These are phyloP conservation scores for Daldinia sp. DNA, from an alignment of 2,329 filamentous ascomycete genomes.

Conservation along the genomic window DNA sequence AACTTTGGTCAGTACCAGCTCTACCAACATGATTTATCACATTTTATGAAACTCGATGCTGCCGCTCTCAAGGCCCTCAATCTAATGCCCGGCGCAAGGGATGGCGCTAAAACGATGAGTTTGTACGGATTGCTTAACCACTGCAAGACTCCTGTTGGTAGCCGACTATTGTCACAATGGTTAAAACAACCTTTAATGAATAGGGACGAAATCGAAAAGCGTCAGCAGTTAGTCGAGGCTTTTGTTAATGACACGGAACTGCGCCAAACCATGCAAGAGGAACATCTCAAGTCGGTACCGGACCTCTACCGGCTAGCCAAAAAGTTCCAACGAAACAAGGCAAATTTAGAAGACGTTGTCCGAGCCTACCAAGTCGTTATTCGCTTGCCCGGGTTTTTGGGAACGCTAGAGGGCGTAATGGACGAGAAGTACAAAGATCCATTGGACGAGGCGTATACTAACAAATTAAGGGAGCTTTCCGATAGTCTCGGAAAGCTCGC, in stretches of 20 bases:
- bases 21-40: conserved; percentile 94
- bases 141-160: conserved; percentile 95
- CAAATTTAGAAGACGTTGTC: conserved; percentile 94
- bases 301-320: conserved; percentile 94
- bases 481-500: conserved; percentile 85
- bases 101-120: conserved; percentile 98
- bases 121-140: conserved; percentile 93
- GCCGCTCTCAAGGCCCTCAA: conserved; percentile 94
- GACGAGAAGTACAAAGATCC: conserved; percentile 92
- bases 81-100: conserved; percentile 92
- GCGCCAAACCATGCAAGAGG: conserved; percentile 94
- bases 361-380: conserved; percentile 95
- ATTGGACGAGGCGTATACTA: conserved; percentile 86
- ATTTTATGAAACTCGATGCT: conserved; percentile 98
- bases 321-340: conserved; percentile 90
- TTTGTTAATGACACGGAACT: conserved; percentile 94
- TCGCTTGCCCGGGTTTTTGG: conserved; percentile 87
- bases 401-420: conserved; percentile 90
- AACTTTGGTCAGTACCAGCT: conserved; percentile 98
- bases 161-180: conserved; percentile 91
- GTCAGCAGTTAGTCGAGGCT: conserved; percentile 93
- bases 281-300: conserved; percentile 90
- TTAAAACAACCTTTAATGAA: conserved; percentile 97
- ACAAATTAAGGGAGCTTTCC: conserved; percentile 78
- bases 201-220: conserved; percentile 84